These are phyloP conservation scores for Nemania sp. DNA, from an alignment of 2,329 filamentous ascomycete species.

Conservation along the genomic window DNA sequence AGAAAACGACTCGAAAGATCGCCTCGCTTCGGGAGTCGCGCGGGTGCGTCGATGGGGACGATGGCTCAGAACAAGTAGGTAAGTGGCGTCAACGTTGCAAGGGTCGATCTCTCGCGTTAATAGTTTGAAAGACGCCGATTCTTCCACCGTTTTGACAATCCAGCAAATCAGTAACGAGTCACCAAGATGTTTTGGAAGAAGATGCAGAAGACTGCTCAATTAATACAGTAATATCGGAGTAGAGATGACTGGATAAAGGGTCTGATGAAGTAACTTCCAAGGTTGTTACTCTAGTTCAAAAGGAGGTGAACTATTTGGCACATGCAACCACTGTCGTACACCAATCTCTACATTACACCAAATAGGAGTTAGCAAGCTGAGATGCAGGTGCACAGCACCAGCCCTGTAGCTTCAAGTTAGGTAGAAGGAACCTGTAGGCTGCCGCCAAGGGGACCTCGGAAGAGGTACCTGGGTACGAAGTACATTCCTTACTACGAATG, in stretches of 20 bases:
- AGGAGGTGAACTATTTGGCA: conserved; percentile 23
- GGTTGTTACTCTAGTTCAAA: conserved; percentile 20
- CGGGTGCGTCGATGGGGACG: conserved; percentile 2
- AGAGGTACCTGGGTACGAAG: no score
- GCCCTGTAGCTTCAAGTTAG: no score
- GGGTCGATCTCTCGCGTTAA: neutral
- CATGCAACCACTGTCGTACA: conserved; percentile 9
- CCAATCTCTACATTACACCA: no score
- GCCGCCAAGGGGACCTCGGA: no score
- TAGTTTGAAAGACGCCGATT: conserved; percentile 1
- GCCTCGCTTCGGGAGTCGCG: conserved; percentile 7
- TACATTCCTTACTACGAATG: no score
- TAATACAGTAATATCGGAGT: conserved; percentile 6
- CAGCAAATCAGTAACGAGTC: neutral
- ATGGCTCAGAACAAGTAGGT: neutral
- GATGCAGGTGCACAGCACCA: no score
- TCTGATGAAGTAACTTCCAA: conserved; percentile 2
- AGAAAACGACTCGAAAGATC: neutral
- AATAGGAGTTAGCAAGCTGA: conserved; percentile 3
- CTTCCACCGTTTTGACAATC: neutral
- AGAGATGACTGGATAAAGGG: conserved; percentile 8
- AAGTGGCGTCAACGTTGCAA: no score
- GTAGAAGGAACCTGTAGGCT: no score
- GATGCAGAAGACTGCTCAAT: conserved; percentile 1
- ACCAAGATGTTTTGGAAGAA: neutral